Percentiles rank a stretch among this genome's conserved stretches.
Conservation (phyloP, 108 stramenopile genomes). For the Cyclotella sp. region DNA sequence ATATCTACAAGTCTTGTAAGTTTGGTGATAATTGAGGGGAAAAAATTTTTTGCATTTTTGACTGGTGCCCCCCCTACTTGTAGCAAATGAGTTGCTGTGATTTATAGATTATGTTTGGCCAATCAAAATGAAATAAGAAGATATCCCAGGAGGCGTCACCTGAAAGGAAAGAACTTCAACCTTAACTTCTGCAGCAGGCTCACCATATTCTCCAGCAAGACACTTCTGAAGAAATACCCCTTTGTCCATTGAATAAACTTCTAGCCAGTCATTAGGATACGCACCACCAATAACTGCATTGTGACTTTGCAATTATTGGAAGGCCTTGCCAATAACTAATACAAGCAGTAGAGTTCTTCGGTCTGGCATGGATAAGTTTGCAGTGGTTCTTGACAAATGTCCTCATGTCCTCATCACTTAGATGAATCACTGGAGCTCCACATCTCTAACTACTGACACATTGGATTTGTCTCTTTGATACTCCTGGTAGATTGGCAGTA, state of each 20-base stretch:
- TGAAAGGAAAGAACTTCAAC: slow-evolving; percentile 28
- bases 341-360: slow-evolving; percentile 6
- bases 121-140: slow-evolving; percentile 5
- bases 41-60: no score
- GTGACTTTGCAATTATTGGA: background rate
- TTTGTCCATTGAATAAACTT: slow-evolving; percentile 4
- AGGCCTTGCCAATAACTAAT: background rate
- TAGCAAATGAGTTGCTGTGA: background rate
- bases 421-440: no score
- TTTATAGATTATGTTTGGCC: slow-evolving; percentile 12
- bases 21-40: no score
- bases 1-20: no score
- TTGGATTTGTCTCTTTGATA: no score
- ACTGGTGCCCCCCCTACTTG: no score
- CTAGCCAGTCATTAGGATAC: slow-evolving; percentile 18
- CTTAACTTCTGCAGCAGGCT: no score
- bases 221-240: slow-evolving; percentile 7
- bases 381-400: background rate
- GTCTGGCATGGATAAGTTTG: background rate
- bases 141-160: slow-evolving; percentile 18
- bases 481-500: no score
- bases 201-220: slow-evolving; percentile 16
- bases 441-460: no score
- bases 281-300: slow-evolving; percentile 29
- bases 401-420: no score